phyloP scores from a whole-genome alignment of 23 red algal species.

The Gracilaria vermiculophylla region DNA sequence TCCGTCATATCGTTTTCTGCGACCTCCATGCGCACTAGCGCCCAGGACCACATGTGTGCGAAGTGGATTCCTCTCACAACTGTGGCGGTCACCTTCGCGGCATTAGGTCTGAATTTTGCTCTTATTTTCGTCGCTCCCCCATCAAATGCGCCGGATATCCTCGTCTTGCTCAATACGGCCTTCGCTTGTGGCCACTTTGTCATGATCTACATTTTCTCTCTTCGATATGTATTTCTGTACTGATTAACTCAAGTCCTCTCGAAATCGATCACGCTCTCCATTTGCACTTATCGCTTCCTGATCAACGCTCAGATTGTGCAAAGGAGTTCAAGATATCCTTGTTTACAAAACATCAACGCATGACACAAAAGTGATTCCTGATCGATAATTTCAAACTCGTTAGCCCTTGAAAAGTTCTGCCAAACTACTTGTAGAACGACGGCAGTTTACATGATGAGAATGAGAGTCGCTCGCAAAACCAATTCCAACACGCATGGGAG shows the following conservation, averaged over 20 bases:
- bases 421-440: too few species aligned
- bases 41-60: background rate
- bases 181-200: conserved; percentile 35
- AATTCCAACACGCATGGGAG: background rate
- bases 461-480: background rate
- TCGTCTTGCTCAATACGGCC: conserved; percentile 44
- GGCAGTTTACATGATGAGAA: background rate
- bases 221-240: background rate
- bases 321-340: background rate
- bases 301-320: background rate
- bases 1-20: background rate
- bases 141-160: conserved; percentile 13
- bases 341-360: too few species aligned
- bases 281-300: background rate
- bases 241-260: background rate
- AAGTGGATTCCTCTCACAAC: background rate
- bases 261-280: background rate
- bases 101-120: conserved; percentile 20
- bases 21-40: background rate
- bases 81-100: background rate
- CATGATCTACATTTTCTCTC: conserved; percentile 16
- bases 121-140: conserved; percentile 27
- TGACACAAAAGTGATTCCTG: too few species aligned
- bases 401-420: too few species aligned
- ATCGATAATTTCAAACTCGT: too few species aligned